phyloP scores from a whole-genome alignment of 1,139 yeast genomes.

The Pichia sp. region DNA sequence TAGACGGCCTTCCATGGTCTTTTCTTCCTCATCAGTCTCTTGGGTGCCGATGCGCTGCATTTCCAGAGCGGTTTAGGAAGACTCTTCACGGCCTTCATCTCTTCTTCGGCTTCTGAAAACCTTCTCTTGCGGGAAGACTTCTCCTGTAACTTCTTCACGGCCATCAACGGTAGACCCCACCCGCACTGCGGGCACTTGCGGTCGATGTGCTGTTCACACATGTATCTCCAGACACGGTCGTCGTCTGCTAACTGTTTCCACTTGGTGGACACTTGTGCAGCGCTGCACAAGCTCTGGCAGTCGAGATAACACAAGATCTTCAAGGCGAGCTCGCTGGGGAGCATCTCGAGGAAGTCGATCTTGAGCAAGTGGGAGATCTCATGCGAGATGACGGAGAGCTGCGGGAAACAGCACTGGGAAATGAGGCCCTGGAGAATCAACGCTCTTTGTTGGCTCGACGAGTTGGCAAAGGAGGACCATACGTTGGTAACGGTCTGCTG shows the following conservation, averaged over 20 bases:
- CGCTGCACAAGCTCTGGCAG: constrained; percentile 84
- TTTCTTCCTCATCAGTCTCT: constrained; percentile 35
- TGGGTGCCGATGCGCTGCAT: constrained; percentile 30
- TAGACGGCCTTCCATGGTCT: constrained; percentile 97
- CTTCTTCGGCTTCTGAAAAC: constrained; percentile 23
- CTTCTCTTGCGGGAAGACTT: constrained; percentile 29
- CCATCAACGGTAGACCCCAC: constrained; percentile 94
- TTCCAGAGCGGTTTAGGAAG: constrained; percentile 26
- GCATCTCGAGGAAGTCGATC: constrained; percentile 78
- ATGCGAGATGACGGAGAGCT: constrained; percentile 73
- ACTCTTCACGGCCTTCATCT: constrained; percentile 13
- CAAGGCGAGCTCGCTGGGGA: constrained; percentile 81
- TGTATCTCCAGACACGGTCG: constrained; percentile 95
- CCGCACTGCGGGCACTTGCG: constrained; percentile 97
- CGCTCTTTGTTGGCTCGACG: constrained; percentile 63
- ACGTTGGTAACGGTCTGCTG: constrained; percentile 68
- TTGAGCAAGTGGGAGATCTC: constrained; percentile 76
- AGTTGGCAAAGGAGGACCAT: constrained; percentile 74
- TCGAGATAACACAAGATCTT: constrained; percentile 85
- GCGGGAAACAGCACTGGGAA: constrained; percentile 93
- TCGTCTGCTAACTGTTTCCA: constrained; percentile 93
- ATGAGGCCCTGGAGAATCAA: constrained; percentile 78
- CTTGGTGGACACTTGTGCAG: constrained; percentile 82
- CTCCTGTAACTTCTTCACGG: constrained; percentile 68
- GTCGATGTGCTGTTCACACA: constrained; percentile 98